Conservation (phyloP, 2,329 filamentous ascomycete genomes). For the Aspergillus luchuensis region DNA sequence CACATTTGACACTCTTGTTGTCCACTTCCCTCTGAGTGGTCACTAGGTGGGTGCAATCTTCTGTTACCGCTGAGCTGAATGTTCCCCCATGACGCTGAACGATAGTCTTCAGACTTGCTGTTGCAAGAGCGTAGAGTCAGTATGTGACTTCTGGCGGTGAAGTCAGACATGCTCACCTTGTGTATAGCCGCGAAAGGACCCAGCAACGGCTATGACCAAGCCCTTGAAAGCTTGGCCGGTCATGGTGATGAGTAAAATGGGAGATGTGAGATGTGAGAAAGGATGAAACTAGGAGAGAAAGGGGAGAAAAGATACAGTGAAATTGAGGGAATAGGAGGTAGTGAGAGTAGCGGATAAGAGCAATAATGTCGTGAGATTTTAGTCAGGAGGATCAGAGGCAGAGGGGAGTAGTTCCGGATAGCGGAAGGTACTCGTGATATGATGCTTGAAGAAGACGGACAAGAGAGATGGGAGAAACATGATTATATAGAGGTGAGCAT, state of each 20-base stretch:
- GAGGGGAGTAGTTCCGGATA: neutral
- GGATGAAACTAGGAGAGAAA: neutral
- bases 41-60: slow-evolving; percentile 43
- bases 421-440: neutral
- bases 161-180: slow-evolving; percentile 44
- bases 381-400: neutral
- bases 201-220: slow-evolving; percentile 58
- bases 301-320: neutral
- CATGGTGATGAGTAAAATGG: slow-evolving; percentile 5
- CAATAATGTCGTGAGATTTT: neutral
- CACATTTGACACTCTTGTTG: slow-evolving; percentile 39
- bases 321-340: neutral
- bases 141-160: neutral
- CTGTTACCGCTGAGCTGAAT: slow-evolving; percentile 33
- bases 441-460: neutral
- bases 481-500: neutral
- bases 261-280: neutral
- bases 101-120: slow-evolving; percentile 22
- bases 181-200: slow-evolving; percentile 58
- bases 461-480: neutral
- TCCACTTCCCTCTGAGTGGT: slow-evolving; percentile 41
- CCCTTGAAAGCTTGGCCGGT: slow-evolving; percentile 29
- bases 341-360: neutral
- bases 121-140: slow-evolving; percentile 8
- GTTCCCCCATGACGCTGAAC: slow-evolving; percentile 39